Evolutionary conservation across 192 early-diverging fungal genomes (phyloP), one percentile per base, ranked within the genome.

Genomic region (Backusella westeae): DNA sequence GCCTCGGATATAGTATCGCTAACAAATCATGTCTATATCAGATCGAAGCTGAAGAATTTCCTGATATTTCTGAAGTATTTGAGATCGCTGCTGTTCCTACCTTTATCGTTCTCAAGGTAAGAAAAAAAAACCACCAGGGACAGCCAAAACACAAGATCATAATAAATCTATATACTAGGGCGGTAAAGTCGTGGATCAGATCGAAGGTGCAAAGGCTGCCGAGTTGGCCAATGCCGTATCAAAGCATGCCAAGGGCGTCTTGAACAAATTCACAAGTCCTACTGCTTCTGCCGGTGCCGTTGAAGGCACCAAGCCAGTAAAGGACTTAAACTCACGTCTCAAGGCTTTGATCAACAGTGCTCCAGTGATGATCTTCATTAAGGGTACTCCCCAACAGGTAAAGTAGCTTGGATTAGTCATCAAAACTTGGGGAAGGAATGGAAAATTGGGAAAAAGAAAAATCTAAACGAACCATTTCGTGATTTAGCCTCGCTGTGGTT

Each of bases 361-460:
- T 12, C 88, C 91, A 9, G 93, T 97, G 29, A 96, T 99, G 94
- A 85, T 94, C 35, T 98, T 98, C 79, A 97, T 99, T 73, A 99
- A 99, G 84, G 95, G 94, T 39, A 95, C 94, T 6, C 92, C 95
- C 36, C 72, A 79, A 21, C 75, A 79, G 39, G 78, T 75, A 71
- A 70, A 34, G 17, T 34, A 67, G 17, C 32, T 72, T 10, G 21
- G 56, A 63, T 63, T 63, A 63, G 21, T 63, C 21, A 63, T 23
- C 56, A 26, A 26, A 74, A 32, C 32, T 12, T 19, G 26, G 10
- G 26, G 23, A 14, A 7, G 53, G 53, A 52, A 26, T 1, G n/a
- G 56, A 19, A 52, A 10, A 49, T 10, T 29, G 23, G 29, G 7
- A 70, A 23, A 39, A 41, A 70, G 0, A 67, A 79, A 68, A 83